Percentiles rank a stretch among this genome's conserved stretches.
Conservation (phyloP, 2,329 filamentous ascomycete species). For the Colletotrichum lupini region DNA sequence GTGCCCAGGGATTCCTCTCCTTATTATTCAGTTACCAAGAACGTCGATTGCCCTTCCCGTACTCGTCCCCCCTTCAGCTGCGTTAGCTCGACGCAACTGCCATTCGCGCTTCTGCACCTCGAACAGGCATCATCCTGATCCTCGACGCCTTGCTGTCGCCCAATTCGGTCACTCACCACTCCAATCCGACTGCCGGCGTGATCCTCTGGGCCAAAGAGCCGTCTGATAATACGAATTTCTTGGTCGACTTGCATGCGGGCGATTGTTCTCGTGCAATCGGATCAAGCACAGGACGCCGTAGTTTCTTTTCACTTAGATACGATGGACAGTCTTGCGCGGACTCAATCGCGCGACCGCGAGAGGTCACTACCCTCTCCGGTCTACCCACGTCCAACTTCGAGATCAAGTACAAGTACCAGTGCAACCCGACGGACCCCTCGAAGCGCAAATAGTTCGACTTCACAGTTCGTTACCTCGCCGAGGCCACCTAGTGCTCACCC, state of each 20-base stretch:
- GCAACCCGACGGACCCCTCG: constrained; percentile 46
- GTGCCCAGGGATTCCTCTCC: constrained; percentile 1
- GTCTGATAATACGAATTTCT: neutral
- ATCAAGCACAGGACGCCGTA: neutral
- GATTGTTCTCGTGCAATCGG: neutral
- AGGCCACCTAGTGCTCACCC: constrained; percentile 48
- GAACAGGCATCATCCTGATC: constrained; percentile 27
- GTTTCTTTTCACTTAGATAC: constrained; percentile 2
- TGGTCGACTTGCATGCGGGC: neutral
- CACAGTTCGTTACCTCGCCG: constrained; percentile 51
- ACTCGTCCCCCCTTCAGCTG: neutral
- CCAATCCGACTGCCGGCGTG: constrained; percentile 5
- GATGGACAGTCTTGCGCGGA: constrained; percentile 24
- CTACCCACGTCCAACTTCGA: constrained; percentile 56
- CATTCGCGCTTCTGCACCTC: constrained; percentile 8
- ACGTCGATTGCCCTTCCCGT: neutral
- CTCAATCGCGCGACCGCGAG: constrained; percentile 28
- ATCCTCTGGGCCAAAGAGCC: constrained; percentile 7
- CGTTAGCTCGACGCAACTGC: constrained; percentile 14
- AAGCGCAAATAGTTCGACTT: constrained; percentile 55
- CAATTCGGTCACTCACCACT: neutral
- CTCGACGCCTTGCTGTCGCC: neutral
- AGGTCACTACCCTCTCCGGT: constrained; percentile 30
- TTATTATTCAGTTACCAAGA: neutral
- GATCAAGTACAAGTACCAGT: constrained; percentile 50